phyloP scores from a whole-genome alignment of 83 land plant species.

The Diphasiastrum complanatum region DNA sequence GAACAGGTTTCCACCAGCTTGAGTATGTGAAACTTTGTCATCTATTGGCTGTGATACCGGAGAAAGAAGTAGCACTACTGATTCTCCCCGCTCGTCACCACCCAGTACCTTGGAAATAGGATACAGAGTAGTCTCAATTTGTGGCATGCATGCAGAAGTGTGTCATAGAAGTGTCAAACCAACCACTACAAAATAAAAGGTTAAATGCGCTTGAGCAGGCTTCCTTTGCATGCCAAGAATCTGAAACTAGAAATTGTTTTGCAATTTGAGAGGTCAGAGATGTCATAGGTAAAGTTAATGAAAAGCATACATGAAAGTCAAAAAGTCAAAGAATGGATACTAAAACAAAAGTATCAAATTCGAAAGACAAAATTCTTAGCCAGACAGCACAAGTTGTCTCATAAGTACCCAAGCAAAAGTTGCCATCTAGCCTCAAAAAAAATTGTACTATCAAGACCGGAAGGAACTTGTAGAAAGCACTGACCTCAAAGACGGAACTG shows the following conservation, averaged over 20 bases:
- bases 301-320: too few species aligned
- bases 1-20: slow-evolving; percentile 61
- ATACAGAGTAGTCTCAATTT: slow-evolving; percentile 2
- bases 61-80: slow-evolving; percentile 81
- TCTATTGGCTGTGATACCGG: slow-evolving; percentile 42
- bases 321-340: too few species aligned
- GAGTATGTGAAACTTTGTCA: slow-evolving; percentile 24
- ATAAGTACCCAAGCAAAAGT: slow-evolving; percentile 7
- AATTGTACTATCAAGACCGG: slow-evolving; percentile 42
- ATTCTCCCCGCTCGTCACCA: slow-evolving; percentile 86
- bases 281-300: too few species aligned
- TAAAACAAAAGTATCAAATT: too few species aligned
- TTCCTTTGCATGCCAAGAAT: too few species aligned
- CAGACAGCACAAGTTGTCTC: too few species aligned
- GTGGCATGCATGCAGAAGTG: neutral
- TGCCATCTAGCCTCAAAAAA: neutral
- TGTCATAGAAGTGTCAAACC: neutral
- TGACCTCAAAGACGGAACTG: slow-evolving; percentile 90
- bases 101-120: slow-evolving; percentile 48
- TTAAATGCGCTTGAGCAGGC: too few species aligned
- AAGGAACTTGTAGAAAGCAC: neutral
- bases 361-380: too few species aligned
- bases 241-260: too few species aligned
- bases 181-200: neutral
- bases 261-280: too few species aligned